Evolutionary conservation across 208 protist species (phyloP).

Genomic region (Leishmania guyanensis): DNA sequence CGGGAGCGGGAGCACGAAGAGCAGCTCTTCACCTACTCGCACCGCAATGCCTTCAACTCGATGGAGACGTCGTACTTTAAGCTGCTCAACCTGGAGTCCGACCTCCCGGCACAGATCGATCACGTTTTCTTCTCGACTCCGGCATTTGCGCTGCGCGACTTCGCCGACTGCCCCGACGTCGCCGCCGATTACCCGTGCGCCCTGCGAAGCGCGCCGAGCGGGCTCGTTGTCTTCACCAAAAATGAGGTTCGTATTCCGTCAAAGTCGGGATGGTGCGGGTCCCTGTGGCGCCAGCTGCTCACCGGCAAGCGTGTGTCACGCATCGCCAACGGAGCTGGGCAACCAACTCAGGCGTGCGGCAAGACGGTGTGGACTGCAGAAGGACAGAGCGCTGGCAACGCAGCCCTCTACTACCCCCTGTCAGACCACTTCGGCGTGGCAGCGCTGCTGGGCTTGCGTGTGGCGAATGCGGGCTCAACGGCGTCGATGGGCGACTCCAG

Average conservation of each 20-base stretch:
- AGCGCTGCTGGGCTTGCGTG: constrained; percentile 44
- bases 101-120: constrained; percentile 85
- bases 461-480: constrained; percentile 12
- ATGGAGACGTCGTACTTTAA: constrained; percentile 79
- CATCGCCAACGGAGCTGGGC: neutral
- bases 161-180: constrained; percentile 77
- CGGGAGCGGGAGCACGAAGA: constrained; percentile 23
- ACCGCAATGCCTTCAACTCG: constrained; percentile 80
- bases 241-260: constrained; percentile 54
- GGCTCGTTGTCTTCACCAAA: constrained; percentile 76
- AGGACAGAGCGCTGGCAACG: neutral
- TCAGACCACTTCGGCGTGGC: constrained; percentile 92
- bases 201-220: constrained; percentile 40
- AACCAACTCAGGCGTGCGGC: neutral
- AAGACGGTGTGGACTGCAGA: neutral
- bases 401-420: constrained; percentile 45
- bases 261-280: constrained; percentile 16
- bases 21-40: constrained; percentile 68
- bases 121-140: constrained; percentile 76
- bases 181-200: constrained; percentile 39
- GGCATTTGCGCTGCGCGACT: constrained; percentile 54
- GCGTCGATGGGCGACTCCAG: neutral
- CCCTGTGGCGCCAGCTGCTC: constrained; percentile 29
- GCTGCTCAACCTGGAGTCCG: constrained; percentile 66
- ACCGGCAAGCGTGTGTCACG: constrained; percentile 7